A percentile compares a stretch with the other conserved stretches of the same genome.
Evolutionary conservation across 1,139 yeast species (phyloP).

Genomic region (Geotrichum siamense): DNA sequence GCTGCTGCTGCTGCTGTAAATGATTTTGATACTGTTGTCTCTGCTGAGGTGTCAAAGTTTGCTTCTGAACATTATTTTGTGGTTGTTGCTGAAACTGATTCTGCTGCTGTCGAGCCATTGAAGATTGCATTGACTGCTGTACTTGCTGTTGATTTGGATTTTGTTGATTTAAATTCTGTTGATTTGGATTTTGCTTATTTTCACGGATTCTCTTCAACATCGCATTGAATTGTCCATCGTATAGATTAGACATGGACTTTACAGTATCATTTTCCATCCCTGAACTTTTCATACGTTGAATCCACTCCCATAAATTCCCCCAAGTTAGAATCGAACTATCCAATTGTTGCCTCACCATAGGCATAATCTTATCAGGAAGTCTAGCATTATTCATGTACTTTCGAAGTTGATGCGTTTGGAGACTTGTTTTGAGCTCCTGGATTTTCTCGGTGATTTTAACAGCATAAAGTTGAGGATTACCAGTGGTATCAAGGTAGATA

Average conservation of each 20-base stretch:
- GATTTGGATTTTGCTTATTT: neutral
- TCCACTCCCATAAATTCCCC: neutral
- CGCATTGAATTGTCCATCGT: too few relatives aligned
- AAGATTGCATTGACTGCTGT: neutral
- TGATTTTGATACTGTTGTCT: neutral
- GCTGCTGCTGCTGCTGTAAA: neutral
- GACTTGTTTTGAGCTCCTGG: neutral
- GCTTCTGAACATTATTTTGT: slow-evolving; percentile 1
- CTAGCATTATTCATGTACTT: neutral
- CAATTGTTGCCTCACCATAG: neutral
- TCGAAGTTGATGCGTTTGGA: neutral
- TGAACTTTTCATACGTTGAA: neutral
- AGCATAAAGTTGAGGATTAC: neutral
- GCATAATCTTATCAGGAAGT: neutral
- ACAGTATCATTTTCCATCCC: neutral
- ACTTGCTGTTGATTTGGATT: neutral
- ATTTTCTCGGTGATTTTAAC: neutral
- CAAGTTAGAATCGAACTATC: neutral
- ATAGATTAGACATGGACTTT: too few relatives aligned
- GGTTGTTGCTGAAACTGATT: slow-evolving; percentile 13
- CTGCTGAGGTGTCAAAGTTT: neutral
- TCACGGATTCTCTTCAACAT: too few relatives aligned
- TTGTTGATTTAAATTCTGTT: neutral
- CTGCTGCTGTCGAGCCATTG: slow-evolving; percentile 9
- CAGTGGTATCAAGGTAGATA: neutral